phyloP scores from a whole-genome alignment of 179 eudicot species.

The Silene noctiflora region DNA sequence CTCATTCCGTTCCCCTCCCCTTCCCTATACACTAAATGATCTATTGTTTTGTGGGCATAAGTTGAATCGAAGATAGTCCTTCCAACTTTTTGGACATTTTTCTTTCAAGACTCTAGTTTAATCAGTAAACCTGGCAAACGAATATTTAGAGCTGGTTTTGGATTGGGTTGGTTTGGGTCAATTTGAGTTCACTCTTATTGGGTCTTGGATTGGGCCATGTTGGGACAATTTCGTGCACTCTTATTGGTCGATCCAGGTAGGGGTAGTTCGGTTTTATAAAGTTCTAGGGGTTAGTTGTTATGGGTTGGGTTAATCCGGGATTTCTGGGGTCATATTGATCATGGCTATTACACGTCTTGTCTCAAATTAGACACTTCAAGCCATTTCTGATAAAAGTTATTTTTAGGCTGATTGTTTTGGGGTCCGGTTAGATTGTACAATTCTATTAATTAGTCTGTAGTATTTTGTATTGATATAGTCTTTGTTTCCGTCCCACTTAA shows the following conservation, averaged over 20 bases:
- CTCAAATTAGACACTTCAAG: neutral
- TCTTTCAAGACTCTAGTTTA: too few relatives aligned
- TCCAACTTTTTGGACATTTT: too few relatives aligned
- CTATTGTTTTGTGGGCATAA: neutral
- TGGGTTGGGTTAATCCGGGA: neutral
- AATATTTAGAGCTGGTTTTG: too few relatives aligned
- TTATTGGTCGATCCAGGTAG: neutral
- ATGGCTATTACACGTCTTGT: neutral
- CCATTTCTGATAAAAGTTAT: neutral
- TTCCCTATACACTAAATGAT: neutral
- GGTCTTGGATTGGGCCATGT: too few relatives aligned
- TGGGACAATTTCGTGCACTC: neutral
- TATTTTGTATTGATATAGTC: neutral
- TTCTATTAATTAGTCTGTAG: neutral
- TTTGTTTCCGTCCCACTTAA: neutral
- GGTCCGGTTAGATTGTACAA: neutral
- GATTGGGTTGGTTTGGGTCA: too few relatives aligned
- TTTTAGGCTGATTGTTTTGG: neutral
- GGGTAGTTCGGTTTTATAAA: neutral
- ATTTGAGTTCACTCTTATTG: too few relatives aligned
- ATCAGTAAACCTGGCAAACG: too few relatives aligned
- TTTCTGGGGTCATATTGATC: neutral
- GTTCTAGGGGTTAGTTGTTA: neutral
- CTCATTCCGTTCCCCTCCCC: neutral
- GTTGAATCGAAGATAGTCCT: too few relatives aligned